phyloP scores from a whole-genome alignment of 176 grass and related monocot species.

The Juncus effusus region DNA sequence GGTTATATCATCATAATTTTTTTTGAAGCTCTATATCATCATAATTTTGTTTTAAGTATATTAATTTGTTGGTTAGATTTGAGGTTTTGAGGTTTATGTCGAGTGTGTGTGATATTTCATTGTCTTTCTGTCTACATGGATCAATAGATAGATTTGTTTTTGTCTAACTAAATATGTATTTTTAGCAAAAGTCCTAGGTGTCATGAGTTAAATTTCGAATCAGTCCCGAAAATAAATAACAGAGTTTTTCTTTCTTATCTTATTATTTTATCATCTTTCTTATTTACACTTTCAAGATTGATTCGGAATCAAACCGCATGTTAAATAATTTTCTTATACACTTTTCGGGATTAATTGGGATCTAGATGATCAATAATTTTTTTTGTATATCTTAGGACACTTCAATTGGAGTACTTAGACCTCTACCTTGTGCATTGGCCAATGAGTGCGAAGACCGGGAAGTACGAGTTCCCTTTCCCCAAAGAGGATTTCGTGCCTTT shows the following conservation, averaged over 20 bases:
- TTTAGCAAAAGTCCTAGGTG: too few species aligned
- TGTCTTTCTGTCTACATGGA: background rate
- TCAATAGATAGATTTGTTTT: background rate
- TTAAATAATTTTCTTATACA: too few species aligned
- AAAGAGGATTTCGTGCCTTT: slow-evolving; percentile 27
- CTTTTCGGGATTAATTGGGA: background rate
- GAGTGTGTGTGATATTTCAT: background rate
- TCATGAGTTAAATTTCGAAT: too few species aligned
- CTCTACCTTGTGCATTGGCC: slow-evolving; percentile 38
- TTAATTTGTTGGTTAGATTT: background rate
- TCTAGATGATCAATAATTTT: background rate
- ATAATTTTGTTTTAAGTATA: background rate
- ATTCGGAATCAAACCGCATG: background rate
- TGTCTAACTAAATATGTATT: background rate
- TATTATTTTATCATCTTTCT: background rate
- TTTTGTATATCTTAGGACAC: slow-evolving; percentile 13
- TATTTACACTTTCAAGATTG: too few species aligned
- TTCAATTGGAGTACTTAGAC: slow-evolving; percentile 31
- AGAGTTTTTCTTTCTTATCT: background rate
- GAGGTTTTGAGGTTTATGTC: background rate
- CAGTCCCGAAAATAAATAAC: too few species aligned
- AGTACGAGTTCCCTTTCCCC: background rate
- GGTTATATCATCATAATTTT: background rate
- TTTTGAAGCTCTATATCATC: background rate
- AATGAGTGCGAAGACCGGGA: slow-evolving; percentile 11